A percentile compares a stretch with the other conserved stretches of the same genome.
Evolutionary conservation across 2,329 filamentous ascomycete genomes (phyloP).

Genomic region (Cordyceps pruinosa): DNA sequence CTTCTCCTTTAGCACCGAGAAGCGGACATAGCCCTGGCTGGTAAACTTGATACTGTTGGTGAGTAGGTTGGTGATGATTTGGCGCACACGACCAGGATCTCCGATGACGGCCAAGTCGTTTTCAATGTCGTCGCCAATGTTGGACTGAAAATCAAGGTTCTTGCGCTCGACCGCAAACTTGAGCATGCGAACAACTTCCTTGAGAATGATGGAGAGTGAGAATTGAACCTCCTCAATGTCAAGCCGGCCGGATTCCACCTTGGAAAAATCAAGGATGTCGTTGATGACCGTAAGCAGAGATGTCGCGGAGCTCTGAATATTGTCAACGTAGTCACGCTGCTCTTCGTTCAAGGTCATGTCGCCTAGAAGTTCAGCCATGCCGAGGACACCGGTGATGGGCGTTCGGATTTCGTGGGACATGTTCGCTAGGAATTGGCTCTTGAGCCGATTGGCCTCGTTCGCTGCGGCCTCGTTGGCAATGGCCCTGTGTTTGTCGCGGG

Average conservation of each 20-base stretch:
- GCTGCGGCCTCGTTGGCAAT: slow-evolving; percentile 71
- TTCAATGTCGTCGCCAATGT: slow-evolving; percentile 56
- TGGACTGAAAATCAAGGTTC: slow-evolving; percentile 63
- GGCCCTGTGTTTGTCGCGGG: slow-evolving; percentile 61
- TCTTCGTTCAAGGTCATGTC: slow-evolving; percentile 63
- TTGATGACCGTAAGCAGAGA: slow-evolving; percentile 83
- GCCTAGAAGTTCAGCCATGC: slow-evolving; percentile 68
- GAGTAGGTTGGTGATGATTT: slow-evolving; percentile 74
- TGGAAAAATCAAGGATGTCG: slow-evolving; percentile 85
- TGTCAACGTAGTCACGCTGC: slow-evolving; percentile 67
- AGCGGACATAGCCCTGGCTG: slow-evolving; percentile 58
- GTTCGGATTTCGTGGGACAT: slow-evolving; percentile 78
- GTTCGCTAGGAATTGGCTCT: slow-evolving; percentile 72
- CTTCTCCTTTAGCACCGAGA: slow-evolving; percentile 56
- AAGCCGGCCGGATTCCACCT: slow-evolving; percentile 69
- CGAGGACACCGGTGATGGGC: slow-evolving; percentile 73
- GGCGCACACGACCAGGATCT: slow-evolving; percentile 74
- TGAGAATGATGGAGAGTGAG: slow-evolving; percentile 63
- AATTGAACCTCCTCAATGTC: slow-evolving; percentile 79
- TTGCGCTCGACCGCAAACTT: slow-evolving; percentile 77
- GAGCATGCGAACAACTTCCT: slow-evolving; percentile 81
- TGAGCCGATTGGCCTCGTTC: slow-evolving; percentile 72
- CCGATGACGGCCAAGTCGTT: slow-evolving; percentile 73
- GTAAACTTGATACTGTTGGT: slow-evolving; percentile 76
- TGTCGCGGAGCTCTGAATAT: slow-evolving; percentile 72